phyloP scores from a whole-genome alignment of 1,284 basidiomycete genomes.

The Ustilago xerochloae region DNA sequence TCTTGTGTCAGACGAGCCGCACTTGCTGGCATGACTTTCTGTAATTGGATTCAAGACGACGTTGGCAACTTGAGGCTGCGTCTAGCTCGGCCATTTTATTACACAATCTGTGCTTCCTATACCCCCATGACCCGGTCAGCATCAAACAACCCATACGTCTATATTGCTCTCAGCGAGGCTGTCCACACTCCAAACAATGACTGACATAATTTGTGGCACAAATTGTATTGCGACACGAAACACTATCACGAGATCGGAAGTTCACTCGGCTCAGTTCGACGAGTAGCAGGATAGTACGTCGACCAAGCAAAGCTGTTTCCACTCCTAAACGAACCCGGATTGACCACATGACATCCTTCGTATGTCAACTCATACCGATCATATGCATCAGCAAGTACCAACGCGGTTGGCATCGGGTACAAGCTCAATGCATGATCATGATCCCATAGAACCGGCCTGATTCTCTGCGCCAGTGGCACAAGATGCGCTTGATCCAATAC shows the following conservation, averaged over 20 bases:
- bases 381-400: conserved; percentile 96
- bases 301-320: conserved; percentile 65
- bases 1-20: too few species aligned
- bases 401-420: conserved; percentile 93
- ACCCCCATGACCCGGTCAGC: too few species aligned
- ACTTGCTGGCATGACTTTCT: too few species aligned
- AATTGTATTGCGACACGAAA: too few species aligned
- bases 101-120: too few species aligned
- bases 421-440: conserved; percentile 91
- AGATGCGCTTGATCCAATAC: conserved; percentile 73
- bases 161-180: too few species aligned
- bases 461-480: conserved; percentile 78
- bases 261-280: conserved; percentile 60
- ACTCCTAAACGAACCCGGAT: conserved; percentile 76
- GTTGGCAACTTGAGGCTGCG: too few species aligned
- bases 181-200: too few species aligned
- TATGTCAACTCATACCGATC: conserved; percentile 96
- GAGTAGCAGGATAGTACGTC: conserved; percentile 67
- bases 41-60: too few species aligned
- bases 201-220: too few species aligned
- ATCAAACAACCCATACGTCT: too few species aligned
- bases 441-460: conserved; percentile 89
- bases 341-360: conserved; percentile 98
- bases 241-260: conserved; percentile 3
- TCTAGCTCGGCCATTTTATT: too few species aligned